These are phyloP conservation scores for Monosporascus sp. DNA, from an alignment of 2,329 filamentous ascomycete genomes.

Conservation along the genomic window DNA sequence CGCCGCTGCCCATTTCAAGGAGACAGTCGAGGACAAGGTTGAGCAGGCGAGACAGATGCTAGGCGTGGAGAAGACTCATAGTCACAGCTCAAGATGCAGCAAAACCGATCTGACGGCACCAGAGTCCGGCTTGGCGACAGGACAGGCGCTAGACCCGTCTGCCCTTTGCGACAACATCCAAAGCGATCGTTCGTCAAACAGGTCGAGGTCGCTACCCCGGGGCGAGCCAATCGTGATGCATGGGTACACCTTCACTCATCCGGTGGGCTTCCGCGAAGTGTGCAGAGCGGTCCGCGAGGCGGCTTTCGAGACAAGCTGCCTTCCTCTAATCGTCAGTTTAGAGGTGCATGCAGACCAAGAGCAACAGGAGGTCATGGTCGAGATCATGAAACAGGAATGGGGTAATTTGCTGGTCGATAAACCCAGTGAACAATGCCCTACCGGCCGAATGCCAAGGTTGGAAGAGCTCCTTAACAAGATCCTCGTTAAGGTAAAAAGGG, in stretches of 20 bases:
- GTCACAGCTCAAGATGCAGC: constrained; percentile 22
- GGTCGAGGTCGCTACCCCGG: constrained; percentile 29
- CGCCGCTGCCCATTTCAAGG: constrained; percentile 35
- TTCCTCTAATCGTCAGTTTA: constrained; percentile 86
- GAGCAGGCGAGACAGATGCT: constrained; percentile 26
- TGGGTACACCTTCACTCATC: constrained; percentile 75
- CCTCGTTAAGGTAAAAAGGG: constrained; percentile 71
- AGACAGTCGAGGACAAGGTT: constrained; percentile 28
- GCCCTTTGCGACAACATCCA: constrained; percentile 8
- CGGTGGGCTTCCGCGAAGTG: constrained; percentile 83
- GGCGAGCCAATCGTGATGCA: constrained; percentile 78
- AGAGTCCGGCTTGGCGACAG: constrained; percentile 11
- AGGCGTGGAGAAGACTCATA: constrained; percentile 23
- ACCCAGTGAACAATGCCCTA: constrained; percentile 44
- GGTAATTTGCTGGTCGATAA: constrained; percentile 63
- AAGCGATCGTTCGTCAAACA: constrained; percentile 10
- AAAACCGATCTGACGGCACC: constrained; percentile 15
- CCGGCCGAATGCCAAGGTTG: constrained; percentile 60
- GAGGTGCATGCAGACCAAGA: constrained; percentile 80
- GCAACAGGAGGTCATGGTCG: constrained; percentile 88
- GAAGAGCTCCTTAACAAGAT: constrained; percentile 74
- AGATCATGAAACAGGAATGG: constrained; percentile 91
- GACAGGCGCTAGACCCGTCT: constrained; percentile 7
- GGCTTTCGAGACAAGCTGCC: constrained; percentile 68
- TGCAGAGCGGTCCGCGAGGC: constrained; percentile 73